Base-by-base conservation (phyloP, 2,329 filamentous ascomycete species). In the Pseudocercospora eumusae region DNA sequence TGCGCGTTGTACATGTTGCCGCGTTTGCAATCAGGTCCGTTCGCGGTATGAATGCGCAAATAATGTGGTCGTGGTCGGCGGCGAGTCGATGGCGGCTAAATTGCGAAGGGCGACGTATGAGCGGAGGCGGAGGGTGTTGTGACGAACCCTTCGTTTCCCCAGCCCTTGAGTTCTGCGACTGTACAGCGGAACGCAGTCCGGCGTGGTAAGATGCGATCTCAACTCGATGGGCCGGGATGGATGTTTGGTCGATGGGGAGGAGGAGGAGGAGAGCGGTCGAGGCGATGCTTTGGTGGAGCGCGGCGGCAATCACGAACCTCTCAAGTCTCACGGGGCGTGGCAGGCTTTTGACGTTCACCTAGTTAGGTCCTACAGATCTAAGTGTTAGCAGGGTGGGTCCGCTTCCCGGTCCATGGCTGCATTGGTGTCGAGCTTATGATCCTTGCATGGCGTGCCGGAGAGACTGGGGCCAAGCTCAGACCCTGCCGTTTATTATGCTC, bases 1-100 rank as follows among this genome's bases (percentile, higher is more conserved):
- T 96, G 92, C 73, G 86, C 81, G 77, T 90, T 90, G 79, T 96
- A 96, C 92, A 97, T 96, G 69, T 57, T 66, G 63, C 50, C 40
- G 33, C 42, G 54, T 52, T 54, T 18, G 52, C n/a, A 18, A 21
- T 57, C 64, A 59, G 40, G 54, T 64, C 57, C 61, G 62, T 21
- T 23, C 52, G 58, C 56, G 58, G 20, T 21, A 25, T 45, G 15
- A 45, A 36, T 57, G 57, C 36, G 53, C 49, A 25, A 21, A 54
- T 21, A 21, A 54, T 21, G 3, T 40, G 5, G 28, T 40, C 28
- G 31, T n/a, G 52, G 52, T 15, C 28, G 52, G 31, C 13, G 52
- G 15, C 3, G 28, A 23, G 10, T 33, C 11, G 27, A 13, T 15
- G 28, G 52, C 18, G 52, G 52, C 52, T 54, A 40, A 6, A 31